A percentile compares a stretch with the other conserved stretches of the same genome.
These are phyloP conservation scores for Batkoa obscura DNA, from an alignment of 371 early-diverging fungal species.

Conservation along the genomic window DNA sequence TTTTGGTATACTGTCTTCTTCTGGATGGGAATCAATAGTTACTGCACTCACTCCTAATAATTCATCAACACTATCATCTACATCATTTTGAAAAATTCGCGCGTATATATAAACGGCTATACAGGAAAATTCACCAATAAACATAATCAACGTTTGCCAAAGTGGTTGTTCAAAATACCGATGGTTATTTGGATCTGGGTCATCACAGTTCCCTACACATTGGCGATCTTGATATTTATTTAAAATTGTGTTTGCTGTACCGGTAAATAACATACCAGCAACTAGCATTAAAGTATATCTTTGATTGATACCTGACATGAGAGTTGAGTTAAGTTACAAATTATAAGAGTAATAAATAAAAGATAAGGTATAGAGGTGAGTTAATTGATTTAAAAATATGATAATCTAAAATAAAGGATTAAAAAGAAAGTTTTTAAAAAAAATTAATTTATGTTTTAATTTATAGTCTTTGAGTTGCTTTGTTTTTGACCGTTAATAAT, in stretches of 20 bases:
- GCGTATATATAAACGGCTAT: constrained; percentile 19
- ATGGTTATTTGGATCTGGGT: constrained; percentile 42
- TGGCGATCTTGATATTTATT: constrained; percentile 71
- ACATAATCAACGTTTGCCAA: constrained; percentile 93
- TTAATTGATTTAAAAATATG: too few relatives aligned
- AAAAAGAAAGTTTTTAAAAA: too few relatives aligned
- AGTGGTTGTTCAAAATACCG: constrained; percentile 88
- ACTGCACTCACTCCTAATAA: not conserved
- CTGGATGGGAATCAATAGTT: not conserved
- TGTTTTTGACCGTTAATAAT: too few relatives aligned
- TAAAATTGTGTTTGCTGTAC: constrained; percentile 67
- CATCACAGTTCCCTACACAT: constrained; percentile 74
- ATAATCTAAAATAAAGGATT: too few relatives aligned
- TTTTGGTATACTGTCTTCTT: not conserved
- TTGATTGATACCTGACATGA: not conserved
- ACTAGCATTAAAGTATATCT: constrained; percentile 25
- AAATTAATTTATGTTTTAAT: too few relatives aligned
- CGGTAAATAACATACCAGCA: constrained; percentile 59
- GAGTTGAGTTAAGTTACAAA: too few relatives aligned
- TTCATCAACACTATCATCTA: not conserved
- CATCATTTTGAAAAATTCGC: not conserved
- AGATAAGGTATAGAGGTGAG: too few relatives aligned
- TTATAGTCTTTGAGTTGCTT: too few relatives aligned
- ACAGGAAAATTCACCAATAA: constrained; percentile 75
- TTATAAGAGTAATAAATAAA: too few relatives aligned